Conservation (phyloP, 2,329 filamentous ascomycete genomes). For the Fusarium sp. region DNA sequence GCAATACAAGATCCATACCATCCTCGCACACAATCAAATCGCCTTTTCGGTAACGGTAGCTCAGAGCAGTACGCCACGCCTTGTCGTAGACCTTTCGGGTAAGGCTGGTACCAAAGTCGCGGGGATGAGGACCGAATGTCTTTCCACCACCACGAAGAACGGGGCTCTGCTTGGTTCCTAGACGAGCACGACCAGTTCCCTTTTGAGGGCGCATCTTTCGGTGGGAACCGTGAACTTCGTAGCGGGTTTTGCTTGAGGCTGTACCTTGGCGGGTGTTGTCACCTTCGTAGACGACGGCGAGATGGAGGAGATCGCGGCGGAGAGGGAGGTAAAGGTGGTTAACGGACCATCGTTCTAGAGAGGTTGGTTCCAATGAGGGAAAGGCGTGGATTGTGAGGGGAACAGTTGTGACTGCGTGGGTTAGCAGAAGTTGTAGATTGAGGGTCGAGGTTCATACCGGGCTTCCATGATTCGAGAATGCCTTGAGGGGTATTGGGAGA, state of each 20-base stretch:
- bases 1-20: conserved; percentile 74
- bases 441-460: conserved; percentile 52
- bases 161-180: conserved; percentile 85
- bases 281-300: conserved; percentile 92
- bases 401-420: conserved; percentile 68
- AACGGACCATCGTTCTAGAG: conserved; percentile 81
- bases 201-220: conserved; percentile 89
- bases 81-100: conserved; percentile 94
- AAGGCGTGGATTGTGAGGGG: conserved; percentile 91
- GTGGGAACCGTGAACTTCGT: conserved; percentile 85
- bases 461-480: conserved; percentile 59
- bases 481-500: conserved; percentile 43
- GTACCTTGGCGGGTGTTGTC: conserved; percentile 90
- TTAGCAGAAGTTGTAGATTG: conserved; percentile 11
- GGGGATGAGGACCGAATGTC: conserved; percentile 87
- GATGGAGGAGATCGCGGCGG: conserved; percentile 90
- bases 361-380: conserved; percentile 85
- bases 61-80: conserved; percentile 93
- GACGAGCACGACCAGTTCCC: conserved; percentile 82
- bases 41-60: conserved; percentile 88
- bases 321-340: conserved; percentile 89
- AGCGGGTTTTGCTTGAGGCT: conserved; percentile 83
- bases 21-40: conserved; percentile 89
- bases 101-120: conserved; percentile 88
- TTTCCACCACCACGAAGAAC: conserved; percentile 88